Evolutionary conservation across 495 filamentous ascomycete genomes (phyloP).

Genomic region (Lasiosphaeriaceae sp.): DNA sequence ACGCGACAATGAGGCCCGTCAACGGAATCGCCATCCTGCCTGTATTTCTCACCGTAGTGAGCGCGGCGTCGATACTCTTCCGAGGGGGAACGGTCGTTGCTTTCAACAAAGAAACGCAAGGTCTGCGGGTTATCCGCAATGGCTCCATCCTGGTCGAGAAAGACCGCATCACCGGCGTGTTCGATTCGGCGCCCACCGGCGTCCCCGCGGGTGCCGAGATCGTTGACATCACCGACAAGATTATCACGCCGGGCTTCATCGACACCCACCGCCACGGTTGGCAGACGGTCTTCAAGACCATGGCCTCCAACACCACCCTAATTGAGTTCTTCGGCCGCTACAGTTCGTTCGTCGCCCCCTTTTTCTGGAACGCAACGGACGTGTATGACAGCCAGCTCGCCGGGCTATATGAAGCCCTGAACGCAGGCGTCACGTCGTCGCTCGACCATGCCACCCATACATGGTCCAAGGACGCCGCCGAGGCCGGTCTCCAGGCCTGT

Average conservation of each 20-base stretch:
- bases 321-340: constrained; percentile 28
- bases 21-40: background rate
- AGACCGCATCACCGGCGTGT: constrained; percentile 16
- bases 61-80: constrained; percentile 11
- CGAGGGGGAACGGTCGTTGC: constrained; percentile 12
- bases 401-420: constrained; percentile 37
- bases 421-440: constrained; percentile 33
- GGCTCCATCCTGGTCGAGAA: constrained; percentile 11
- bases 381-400: constrained; percentile 39
- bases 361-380: constrained; percentile 27
- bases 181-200: constrained; percentile 1
- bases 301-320: constrained; percentile 31
- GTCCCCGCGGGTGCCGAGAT: constrained; percentile 10
- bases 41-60: constrained; percentile 12
- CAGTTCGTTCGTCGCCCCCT: constrained; percentile 15
- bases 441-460: constrained; percentile 33
- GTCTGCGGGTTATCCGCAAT: constrained; percentile 8
- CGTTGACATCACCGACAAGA: constrained; percentile 44
- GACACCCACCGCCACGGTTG: constrained; percentile 52
- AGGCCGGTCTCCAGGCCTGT: constrained; percentile 34
- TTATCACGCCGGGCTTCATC: constrained; percentile 50
- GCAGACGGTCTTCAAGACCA: constrained; percentile 45
- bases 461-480: constrained; percentile 21
- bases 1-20: too few species aligned
- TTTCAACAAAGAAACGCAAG: constrained; percentile 13